Conservation (phyloP, 176 grass and related monocot genomes). For the Oryza officinalis region DNA sequence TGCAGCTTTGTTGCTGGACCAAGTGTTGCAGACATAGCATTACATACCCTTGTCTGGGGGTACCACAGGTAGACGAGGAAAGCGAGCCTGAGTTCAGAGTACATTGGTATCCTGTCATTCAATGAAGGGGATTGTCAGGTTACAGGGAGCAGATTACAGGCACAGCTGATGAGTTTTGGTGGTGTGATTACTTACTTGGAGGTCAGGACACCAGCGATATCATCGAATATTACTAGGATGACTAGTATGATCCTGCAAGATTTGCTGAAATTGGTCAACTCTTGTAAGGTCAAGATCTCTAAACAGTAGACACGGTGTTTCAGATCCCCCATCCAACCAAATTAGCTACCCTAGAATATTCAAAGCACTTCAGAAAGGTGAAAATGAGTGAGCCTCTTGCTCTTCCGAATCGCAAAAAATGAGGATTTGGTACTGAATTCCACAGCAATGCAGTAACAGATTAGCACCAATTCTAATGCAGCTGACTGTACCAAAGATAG, state of each 20-base stretch:
- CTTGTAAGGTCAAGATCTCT: conserved; percentile 5
- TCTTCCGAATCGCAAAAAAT: background rate
- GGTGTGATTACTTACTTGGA: conserved; percentile 57
- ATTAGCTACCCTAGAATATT: background rate
- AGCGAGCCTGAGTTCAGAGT: conserved; percentile 75
- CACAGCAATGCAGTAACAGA: background rate
- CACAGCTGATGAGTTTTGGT: background rate
- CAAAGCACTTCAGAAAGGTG: background rate
- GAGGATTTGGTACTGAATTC: conserved; percentile 15
- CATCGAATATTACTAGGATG: conserved; percentile 72
- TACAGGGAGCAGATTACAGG: background rate
- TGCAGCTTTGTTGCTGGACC: background rate
- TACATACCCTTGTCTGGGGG: conserved; percentile 79
- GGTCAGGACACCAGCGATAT: conserved; percentile 48
- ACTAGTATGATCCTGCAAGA: conserved; percentile 90
- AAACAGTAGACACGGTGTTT: background rate
- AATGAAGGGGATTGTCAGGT: conserved; percentile 23
- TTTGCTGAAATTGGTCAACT: conserved; percentile 35
- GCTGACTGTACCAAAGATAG: background rate
- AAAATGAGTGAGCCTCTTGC: background rate
- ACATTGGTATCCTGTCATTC: conserved; percentile 71
- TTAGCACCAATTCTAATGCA: background rate
- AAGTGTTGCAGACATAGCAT: background rate
- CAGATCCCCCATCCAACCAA: background rate
- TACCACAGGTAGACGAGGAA: conserved; percentile 98